These are phyloP conservation scores for Penicillium lagena DNA, from an alignment of 495 filamentous ascomycete species.

Conservation along the genomic window DNA sequence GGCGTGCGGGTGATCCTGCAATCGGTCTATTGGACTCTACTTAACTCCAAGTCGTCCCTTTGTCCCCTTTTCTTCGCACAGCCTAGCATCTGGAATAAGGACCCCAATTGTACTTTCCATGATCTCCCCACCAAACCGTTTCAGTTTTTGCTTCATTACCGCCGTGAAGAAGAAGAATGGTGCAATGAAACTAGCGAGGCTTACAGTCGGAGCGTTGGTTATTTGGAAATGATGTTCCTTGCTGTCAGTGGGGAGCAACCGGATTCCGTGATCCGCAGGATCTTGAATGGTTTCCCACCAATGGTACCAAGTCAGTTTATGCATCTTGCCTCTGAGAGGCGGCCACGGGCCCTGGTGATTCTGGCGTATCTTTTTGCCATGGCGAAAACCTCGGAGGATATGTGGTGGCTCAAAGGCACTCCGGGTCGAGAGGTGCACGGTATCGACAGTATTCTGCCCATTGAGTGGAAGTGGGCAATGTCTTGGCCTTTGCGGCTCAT, in stretches of 20 bases:
- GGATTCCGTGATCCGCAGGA: conserved; percentile 15
- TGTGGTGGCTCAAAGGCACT: conserved; percentile 37
- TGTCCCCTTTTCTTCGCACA: conserved; percentile 10
- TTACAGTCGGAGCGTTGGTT: conserved; percentile 26
- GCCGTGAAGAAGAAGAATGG: conserved; percentile 8
- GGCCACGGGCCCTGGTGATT: conserved; percentile 26
- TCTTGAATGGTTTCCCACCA: conserved; percentile 31
- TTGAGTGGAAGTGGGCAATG: conserved; percentile 31
- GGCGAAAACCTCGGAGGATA: conserved; percentile 15
- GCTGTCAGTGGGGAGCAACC: conserved; percentile 16
- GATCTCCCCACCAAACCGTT: conserved; percentile 5
- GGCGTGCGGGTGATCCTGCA: conserved; percentile 13
- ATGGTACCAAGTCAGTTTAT: conserved; percentile 23
- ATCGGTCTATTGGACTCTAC: conserved; percentile 4
- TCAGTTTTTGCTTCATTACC: conserved; percentile 11
- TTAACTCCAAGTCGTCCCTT: conserved; percentile 5
- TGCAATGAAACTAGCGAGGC: conserved; percentile 16
- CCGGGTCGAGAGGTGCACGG: conserved; percentile 31
- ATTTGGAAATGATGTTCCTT: conserved; percentile 25
- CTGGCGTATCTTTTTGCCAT: conserved; percentile 35
- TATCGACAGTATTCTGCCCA: conserved; percentile 26
- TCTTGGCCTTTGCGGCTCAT: conserved; percentile 25
- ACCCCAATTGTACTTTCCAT: background rate
- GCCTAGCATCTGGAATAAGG: conserved; percentile 3
- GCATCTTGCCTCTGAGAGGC: conserved; percentile 20